phyloP scores from a whole-genome alignment of 805 yeast species.

The Candida krabiensis region DNA sequence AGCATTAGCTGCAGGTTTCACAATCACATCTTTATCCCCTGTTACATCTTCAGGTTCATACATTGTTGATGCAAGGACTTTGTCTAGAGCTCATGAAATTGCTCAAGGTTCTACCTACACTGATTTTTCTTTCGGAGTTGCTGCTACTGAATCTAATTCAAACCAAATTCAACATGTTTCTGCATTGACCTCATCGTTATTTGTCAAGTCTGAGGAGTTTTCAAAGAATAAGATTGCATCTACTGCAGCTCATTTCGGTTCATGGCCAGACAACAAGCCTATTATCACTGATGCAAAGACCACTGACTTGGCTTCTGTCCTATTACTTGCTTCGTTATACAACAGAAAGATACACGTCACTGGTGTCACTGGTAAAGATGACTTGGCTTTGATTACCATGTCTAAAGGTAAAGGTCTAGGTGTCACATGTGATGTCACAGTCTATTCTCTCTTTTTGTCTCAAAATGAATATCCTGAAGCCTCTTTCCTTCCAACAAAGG shows the following conservation, averaged over 20 bases:
- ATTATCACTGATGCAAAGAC: slow-evolving; percentile 90
- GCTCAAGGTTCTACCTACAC: slow-evolving; percentile 64
- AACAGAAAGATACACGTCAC: slow-evolving; percentile 84
- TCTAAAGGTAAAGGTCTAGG: slow-evolving; percentile 78
- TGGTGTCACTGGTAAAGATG: slow-evolving; percentile 78
- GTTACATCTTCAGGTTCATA: slow-evolving; percentile 61
- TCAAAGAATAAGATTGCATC: slow-evolving; percentile 70
- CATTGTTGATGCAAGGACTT: slow-evolving; percentile 62
- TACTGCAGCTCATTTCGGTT: slow-evolving; percentile 73
- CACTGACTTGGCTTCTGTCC: slow-evolving; percentile 88
- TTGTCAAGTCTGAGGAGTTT: slow-evolving; percentile 76
- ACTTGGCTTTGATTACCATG: slow-evolving; percentile 78
- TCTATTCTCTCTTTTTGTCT: slow-evolving; percentile 74
- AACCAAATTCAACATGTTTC: slow-evolving; percentile 61
- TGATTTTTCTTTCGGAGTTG: slow-evolving; percentile 79
- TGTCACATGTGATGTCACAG: slow-evolving; percentile 88
- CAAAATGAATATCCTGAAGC: slow-evolving; percentile 73
- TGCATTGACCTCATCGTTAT: slow-evolving; percentile 71
- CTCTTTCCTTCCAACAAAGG: slow-evolving; percentile 71
- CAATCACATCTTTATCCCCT: slow-evolving; percentile 80
- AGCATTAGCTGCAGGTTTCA: slow-evolving; percentile 84
- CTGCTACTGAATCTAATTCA: slow-evolving; percentile 75
- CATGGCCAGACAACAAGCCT: slow-evolving; percentile 84
- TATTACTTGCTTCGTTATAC: slow-evolving; percentile 86
- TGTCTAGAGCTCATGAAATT: slow-evolving; percentile 60